Base-by-base conservation (phyloP, 495 filamentous ascomycete genomes). In the Trichoderma orchidacearum region DNA sequence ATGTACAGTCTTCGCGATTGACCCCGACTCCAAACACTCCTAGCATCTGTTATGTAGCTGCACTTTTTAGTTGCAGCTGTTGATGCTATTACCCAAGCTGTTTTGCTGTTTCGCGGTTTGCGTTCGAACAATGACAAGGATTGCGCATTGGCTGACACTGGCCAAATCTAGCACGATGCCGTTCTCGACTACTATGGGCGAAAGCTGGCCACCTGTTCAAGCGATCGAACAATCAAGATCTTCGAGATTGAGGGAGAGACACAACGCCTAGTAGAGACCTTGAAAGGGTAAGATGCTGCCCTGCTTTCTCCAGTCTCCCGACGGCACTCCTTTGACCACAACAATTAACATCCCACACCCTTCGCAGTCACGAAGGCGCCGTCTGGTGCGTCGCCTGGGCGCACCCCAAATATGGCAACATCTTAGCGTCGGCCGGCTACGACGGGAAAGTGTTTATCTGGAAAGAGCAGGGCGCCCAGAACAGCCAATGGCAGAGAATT, bases 371-470 rank as follows among this genome's bases (percentile, higher is more conserved):
- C 69, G 90, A 96, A 68, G 91, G 91, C 56, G 88, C 91, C 28
- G 90, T 96, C 59, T 96, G 91, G 91, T 90, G 86, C 70, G 87
- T 96, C 60, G 88, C 91, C 69, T 96, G 91, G 91, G 91, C 94
- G 36, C 94, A 97, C 64, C 93, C 93, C 56, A 96, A 96, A 68
- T 97, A 94, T 68, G 93, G 93, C 76, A 95, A 88, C 70, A 96
- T 99, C 70, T 85, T 99, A 45, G 93, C 93, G 57, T 89, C 83
- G 64, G 88, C 90, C 55, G 85, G 85, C 62, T 97, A 96, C 75
- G 94, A 97, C 71, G 93, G 93, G 72, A 95, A 93, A 70, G 92
- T 97, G 60, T 80, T 96, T 66, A 96, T 99, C 75, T 97, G 90
- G 90, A 90, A 90, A 68, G 93, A 99, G 75, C 83, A 86, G 67